Evolutionary conservation across 2,329 filamentous ascomycete species (phyloP).

Genomic region (Penicillium sp.): DNA sequence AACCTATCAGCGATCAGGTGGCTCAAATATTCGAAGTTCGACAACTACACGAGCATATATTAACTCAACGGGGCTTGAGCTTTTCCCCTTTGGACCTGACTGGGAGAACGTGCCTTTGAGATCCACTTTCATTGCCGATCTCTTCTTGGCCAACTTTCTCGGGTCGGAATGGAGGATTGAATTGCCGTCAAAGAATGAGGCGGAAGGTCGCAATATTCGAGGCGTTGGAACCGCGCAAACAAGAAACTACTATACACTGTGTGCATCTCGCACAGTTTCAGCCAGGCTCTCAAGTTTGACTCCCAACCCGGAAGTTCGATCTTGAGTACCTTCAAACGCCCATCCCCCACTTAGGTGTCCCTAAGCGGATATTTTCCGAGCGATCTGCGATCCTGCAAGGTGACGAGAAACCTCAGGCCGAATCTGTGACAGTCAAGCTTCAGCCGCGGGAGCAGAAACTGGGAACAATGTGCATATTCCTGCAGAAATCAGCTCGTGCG

Average conservation of each 20-base stretch:
- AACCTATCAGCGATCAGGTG: slow-evolving; percentile 19
- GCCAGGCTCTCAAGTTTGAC: not conserved
- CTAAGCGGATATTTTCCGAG: slow-evolving; percentile 15
- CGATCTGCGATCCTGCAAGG: slow-evolving; percentile 16
- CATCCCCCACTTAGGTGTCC: slow-evolving; percentile 2
- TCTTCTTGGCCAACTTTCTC: slow-evolving; percentile 7
- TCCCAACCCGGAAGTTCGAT: not conserved
- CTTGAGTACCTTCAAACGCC: not conserved
- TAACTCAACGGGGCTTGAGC: slow-evolving; percentile 10
- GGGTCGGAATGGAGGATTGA: not conserved
- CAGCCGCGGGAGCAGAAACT: not conserved
- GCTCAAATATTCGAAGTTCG: not conserved
- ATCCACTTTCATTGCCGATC: slow-evolving; percentile 19
- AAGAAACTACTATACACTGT: not conserved
- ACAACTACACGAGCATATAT: slow-evolving; percentile 3
- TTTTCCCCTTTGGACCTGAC: slow-evolving; percentile 6
- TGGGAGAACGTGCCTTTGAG: slow-evolving; percentile 7
- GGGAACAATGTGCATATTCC: slow-evolving; percentile 5
- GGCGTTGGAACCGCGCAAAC: not conserved
- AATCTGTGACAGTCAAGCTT: slow-evolving; percentile 4
- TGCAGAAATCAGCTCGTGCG: slow-evolving; percentile 12
- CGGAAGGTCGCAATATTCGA: not conserved
- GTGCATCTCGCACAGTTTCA: not conserved
- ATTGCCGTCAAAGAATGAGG: slow-evolving; percentile 6
- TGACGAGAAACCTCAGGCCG: slow-evolving; percentile 2